Percentiles rank a stretch among this genome's conserved stretches.
Conservation (phyloP, 1,139 yeast species). For the Geotrichum cucujoidarum region DNA sequence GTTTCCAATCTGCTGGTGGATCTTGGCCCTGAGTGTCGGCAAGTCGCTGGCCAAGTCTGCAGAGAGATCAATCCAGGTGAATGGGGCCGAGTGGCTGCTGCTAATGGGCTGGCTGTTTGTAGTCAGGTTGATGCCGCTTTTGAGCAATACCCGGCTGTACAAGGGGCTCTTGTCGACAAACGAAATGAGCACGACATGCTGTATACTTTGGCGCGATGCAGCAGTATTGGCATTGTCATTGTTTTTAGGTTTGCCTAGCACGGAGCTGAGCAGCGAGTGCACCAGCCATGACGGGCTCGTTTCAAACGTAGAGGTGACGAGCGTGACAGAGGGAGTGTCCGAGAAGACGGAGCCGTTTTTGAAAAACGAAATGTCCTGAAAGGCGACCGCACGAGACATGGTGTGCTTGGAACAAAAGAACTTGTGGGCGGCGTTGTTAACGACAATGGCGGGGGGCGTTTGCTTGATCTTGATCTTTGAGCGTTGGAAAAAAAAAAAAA, state of each 20-base stretch:
- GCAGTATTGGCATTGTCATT: not conserved
- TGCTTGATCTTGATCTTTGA: no score
- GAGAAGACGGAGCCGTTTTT: slow-evolving; percentile 47
- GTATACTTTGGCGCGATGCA: not conserved
- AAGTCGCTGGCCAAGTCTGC: not conserved
- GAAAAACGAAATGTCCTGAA: slow-evolving; percentile 52
- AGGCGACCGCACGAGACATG: slow-evolving; percentile 6
- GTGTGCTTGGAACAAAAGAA: not conserved
- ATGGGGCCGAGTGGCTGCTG: not conserved
- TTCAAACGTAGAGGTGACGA: slow-evolving; percentile 55
- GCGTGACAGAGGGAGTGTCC: slow-evolving; percentile 38
- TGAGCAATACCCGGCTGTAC: slow-evolving; percentile 4
- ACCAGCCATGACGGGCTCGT: slow-evolving; percentile 67
- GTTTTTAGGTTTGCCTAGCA: slow-evolving; percentile 1
- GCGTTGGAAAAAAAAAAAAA: not conserved
- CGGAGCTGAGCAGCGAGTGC: slow-evolving; percentile 6
- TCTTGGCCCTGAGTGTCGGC: not conserved
- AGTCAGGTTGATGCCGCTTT: slow-evolving; percentile 5
- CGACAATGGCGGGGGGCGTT: no score
- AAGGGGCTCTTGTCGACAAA: slow-evolving; percentile 3
- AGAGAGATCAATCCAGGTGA: not conserved
- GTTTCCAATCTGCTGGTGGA: not conserved
- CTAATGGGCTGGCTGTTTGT: not conserved
- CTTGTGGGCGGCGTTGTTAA: no score
- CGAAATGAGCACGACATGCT: slow-evolving; percentile 2